phyloP scores from a whole-genome alignment of 139 green algal species.

The Tetradesmus lagerheimii region DNA sequence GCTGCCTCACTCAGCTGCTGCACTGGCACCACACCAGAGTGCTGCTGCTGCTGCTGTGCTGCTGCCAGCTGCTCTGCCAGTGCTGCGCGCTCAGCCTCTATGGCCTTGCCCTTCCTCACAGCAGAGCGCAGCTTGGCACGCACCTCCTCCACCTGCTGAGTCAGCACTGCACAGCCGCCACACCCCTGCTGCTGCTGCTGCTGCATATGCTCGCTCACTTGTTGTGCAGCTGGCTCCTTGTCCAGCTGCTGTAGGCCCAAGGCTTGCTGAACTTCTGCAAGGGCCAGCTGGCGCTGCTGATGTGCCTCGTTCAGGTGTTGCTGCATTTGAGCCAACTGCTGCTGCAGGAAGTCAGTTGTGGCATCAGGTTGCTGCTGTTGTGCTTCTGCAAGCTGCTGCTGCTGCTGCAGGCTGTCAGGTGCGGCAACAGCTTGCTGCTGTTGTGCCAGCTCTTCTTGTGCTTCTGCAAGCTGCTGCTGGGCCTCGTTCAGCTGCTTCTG shows the following conservation, averaged over 20 bases:
- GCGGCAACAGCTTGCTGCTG: too few relatives aligned
- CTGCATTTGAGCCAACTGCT: background rate
- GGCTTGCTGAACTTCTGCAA: too few relatives aligned
- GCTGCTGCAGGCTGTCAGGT: background rate
- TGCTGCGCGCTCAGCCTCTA: background rate
- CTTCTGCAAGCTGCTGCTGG: background rate
- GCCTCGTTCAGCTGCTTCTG: background rate
- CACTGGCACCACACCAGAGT: too few relatives aligned
- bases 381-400: background rate
- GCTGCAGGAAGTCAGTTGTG: background rate
- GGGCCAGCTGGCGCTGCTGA: too few relatives aligned
- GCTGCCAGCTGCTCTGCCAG: constrained; percentile 6
- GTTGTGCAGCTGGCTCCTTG: background rate
- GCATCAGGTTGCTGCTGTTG: background rate
- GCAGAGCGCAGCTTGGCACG: constrained; percentile 15
- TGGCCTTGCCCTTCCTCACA: constrained; percentile 6
- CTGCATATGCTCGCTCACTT: background rate
- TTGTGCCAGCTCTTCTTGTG: too few relatives aligned
- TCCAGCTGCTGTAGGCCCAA: background rate
- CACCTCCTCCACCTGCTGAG: constrained; percentile 17
- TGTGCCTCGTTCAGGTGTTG: background rate
- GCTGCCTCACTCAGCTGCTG: too few relatives aligned
- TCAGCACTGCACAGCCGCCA: background rate
- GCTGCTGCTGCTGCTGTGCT: constrained; percentile 2
- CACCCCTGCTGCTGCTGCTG: constrained; percentile 2